phyloP scores from a whole-genome alignment of 2,329 filamentous ascomycete genomes.

The Colletotrichum sojae region DNA sequence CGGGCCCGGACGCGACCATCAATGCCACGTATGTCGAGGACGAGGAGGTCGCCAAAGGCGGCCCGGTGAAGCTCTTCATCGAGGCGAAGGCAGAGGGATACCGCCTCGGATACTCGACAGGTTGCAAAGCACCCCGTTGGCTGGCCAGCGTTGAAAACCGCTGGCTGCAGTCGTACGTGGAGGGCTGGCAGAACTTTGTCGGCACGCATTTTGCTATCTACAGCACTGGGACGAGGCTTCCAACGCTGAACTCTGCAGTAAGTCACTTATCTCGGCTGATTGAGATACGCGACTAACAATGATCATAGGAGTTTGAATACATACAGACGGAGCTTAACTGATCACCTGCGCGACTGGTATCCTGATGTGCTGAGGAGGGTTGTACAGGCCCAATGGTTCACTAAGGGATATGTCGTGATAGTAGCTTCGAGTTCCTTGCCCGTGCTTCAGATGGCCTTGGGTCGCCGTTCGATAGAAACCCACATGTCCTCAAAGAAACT shows the following conservation, averaged over 20 bases:
- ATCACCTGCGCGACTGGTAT: not conserved
- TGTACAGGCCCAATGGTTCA: too few relatives aligned
- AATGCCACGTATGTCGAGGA: conserved; percentile 40
- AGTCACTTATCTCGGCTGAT: not conserved
- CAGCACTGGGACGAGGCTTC: conserved; percentile 32
- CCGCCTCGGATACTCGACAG: conserved; percentile 32
- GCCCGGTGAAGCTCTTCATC: conserved; percentile 37
- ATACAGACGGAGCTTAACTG: conserved; percentile 34
- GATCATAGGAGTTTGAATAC: conserved; percentile 36
- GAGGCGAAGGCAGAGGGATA: conserved; percentile 36
- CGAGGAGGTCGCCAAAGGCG: conserved; percentile 34
- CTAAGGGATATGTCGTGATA: too few relatives aligned
- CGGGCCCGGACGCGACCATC: conserved; percentile 35
- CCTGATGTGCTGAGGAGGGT: too few relatives aligned
- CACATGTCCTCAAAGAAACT: conserved; percentile 58
- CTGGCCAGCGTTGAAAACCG: conserved; percentile 35
- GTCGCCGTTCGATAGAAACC: conserved; percentile 48
- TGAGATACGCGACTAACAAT: not conserved
- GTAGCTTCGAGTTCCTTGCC: too few relatives aligned
- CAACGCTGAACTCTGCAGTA: conserved; percentile 34
- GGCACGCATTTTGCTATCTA: conserved; percentile 41
- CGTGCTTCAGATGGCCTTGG: conserved; percentile 22
- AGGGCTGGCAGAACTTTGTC: conserved; percentile 42
- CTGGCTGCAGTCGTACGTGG: conserved; percentile 34
- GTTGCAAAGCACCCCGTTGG: conserved; percentile 28